Evolutionary conservation across 2,329 filamentous ascomycete species (phyloP).

Genomic region (Colletotrichum trifolii): DNA sequence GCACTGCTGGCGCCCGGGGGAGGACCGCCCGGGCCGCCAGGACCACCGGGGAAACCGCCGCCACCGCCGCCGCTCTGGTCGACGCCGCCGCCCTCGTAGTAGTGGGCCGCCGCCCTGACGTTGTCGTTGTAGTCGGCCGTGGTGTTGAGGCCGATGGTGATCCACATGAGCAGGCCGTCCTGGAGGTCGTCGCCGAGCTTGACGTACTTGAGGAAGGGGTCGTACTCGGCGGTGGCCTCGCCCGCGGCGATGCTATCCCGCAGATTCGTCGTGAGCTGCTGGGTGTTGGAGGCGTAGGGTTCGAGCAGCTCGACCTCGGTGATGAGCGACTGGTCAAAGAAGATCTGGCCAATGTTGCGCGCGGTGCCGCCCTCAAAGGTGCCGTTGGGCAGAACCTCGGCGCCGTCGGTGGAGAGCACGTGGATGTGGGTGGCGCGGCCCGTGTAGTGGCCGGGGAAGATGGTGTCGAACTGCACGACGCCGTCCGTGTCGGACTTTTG

Average conservation of each 20-base stretch:
- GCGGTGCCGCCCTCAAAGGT: conserved; percentile 46
- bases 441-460: conserved; percentile 58
- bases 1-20: neutral
- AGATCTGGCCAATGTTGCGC: conserved; percentile 44
- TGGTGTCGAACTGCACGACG: conserved; percentile 51
- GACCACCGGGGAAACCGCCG: neutral
- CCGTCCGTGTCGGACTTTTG: conserved; percentile 39
- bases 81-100: conserved; percentile 31
- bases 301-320: conserved; percentile 56
- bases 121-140: conserved; percentile 36
- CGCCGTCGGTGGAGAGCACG: conserved; percentile 51
- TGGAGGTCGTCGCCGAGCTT: conserved; percentile 62
- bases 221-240: conserved; percentile 56
- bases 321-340: conserved; percentile 32
- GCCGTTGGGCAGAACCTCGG: conserved; percentile 46
- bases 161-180: conserved; percentile 67
- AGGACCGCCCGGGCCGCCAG: conserved; percentile 7
- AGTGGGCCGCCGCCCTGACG: conserved; percentile 29
- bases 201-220: conserved; percentile 68
- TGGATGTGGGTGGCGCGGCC: conserved; percentile 62
- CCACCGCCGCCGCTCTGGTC: conserved; percentile 23
- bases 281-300: conserved; percentile 60
- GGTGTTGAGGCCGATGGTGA: conserved; percentile 62
- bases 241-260: conserved; percentile 56
- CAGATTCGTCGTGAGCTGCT: conserved; percentile 60